Conservation (phyloP, 1,284 basidiomycete genomes). For the Apiotrichum laibachii region DNA sequence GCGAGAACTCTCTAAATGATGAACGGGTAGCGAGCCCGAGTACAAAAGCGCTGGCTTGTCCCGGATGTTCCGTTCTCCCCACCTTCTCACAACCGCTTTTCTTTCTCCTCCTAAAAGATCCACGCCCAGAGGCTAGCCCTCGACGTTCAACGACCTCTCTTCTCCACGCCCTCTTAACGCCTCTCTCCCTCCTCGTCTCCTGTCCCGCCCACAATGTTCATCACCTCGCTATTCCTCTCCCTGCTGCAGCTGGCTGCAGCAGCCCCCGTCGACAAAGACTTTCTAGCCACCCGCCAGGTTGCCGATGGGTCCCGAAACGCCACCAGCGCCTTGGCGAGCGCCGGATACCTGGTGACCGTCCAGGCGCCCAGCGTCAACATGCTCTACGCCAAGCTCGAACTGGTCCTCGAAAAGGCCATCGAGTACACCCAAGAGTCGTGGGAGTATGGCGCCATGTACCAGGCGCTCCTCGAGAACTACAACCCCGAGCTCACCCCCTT, state of each 20-base stretch:
- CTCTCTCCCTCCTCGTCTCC: too few species aligned
- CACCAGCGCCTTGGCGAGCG: too few species aligned
- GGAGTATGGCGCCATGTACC: slow-evolving; percentile 33
- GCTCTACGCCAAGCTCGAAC: neutral
- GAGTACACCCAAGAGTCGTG: slow-evolving; percentile 29
- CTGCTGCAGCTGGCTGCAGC: slow-evolving; percentile 15
- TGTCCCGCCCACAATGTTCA: neutral
- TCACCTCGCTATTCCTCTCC: neutral
- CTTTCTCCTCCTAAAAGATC: too few species aligned
- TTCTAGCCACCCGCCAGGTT: neutral
- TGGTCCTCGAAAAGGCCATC: slow-evolving; percentile 25
- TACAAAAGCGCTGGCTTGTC: too few species aligned
- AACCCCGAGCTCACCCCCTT: slow-evolving; percentile 28
- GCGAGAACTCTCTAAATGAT: too few species aligned
- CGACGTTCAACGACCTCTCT: neutral
- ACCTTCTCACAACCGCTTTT: too few species aligned
- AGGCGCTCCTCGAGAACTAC: slow-evolving; percentile 35
- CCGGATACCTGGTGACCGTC: too few species aligned
- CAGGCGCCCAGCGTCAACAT: neutral
- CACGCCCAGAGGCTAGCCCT: too few species aligned
- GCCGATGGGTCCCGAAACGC: neutral
- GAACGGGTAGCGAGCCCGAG: too few species aligned
- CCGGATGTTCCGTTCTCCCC: too few species aligned
- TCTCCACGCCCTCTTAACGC: neutral
- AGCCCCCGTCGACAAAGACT: neutral